Percentiles rank a stretch among this genome's conserved stretches.
Evolutionary conservation across 345 rosid species (phyloP).

Genomic region (Theobroma cacao): DNA sequence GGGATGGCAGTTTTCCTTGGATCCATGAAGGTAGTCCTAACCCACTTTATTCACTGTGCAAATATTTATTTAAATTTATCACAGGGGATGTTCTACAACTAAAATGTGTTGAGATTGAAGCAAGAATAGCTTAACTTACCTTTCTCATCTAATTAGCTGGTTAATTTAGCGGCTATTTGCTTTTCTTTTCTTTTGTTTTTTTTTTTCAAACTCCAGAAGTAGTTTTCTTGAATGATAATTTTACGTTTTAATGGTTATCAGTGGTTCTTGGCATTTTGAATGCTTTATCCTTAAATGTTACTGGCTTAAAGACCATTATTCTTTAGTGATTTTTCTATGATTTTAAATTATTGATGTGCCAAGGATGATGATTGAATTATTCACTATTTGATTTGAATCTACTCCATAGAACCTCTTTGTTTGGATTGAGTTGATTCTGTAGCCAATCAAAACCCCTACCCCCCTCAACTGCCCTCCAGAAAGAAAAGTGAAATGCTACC

Average conservation of each 20-base stretch:
- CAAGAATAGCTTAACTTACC: background rate
- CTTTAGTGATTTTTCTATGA: background rate
- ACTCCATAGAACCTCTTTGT: background rate
- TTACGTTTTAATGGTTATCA: background rate
- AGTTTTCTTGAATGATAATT: background rate
- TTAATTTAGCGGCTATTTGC: background rate
- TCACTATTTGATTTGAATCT: background rate
- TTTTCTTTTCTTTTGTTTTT: background rate
- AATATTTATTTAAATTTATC: background rate
- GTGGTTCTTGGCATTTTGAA: background rate
- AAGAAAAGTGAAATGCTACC: background rate
- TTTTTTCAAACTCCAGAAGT: background rate
- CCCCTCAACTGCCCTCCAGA: background rate
- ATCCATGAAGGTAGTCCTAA: constrained; percentile 73
- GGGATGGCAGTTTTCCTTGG: constrained; percentile 99
- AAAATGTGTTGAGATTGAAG: background rate
- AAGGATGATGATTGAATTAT: background rate
- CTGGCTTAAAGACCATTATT: background rate
- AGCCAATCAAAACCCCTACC: background rate
- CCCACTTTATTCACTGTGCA: background rate
- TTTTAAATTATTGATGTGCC: background rate
- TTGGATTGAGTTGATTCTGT: background rate
- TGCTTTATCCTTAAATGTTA: background rate
- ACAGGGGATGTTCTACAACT: background rate
- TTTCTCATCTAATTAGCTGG: background rate